Percentiles rank a stretch among this genome's conserved stretches.
Conservation (phyloP, 345 rosid genomes). For the Arabidopsis arenosa region DNA sequence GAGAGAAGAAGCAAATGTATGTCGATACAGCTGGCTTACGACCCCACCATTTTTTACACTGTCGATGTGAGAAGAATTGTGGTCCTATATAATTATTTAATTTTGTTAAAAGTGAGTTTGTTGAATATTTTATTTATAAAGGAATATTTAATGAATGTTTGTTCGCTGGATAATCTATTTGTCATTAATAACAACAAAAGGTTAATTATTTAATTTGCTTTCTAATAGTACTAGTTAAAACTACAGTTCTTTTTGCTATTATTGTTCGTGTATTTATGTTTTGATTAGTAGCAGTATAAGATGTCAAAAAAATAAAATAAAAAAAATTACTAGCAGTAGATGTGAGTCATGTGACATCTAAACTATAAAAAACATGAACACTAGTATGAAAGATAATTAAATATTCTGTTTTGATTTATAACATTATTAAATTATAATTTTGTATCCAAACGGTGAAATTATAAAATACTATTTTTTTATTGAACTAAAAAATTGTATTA, state of each 20-base stretch:
- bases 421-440: too few relatives aligned
- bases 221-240: conserved; percentile 22
- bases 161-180: conserved; percentile 46
- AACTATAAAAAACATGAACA: not conserved
- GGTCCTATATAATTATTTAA: conserved; percentile 20
- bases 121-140: conserved; percentile 29
- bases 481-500: too few relatives aligned
- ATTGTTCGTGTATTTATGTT: conserved; percentile 13
- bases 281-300: not conserved
- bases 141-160: conserved; percentile 47
- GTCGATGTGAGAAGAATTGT: conserved; percentile 38
- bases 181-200: conserved; percentile 37
- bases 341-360: not conserved
- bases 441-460: too few relatives aligned
- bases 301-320: too few relatives aligned
- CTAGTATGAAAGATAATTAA: not conserved
- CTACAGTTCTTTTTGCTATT: conserved; percentile 11
- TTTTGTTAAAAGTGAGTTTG: conserved; percentile 29
- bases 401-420: too few relatives aligned
- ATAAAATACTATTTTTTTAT: too few relatives aligned
- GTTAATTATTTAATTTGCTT: conserved; percentile 9
- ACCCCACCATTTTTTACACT: conserved; percentile 42
- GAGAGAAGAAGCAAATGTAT: conserved; percentile 36
- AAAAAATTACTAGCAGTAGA: not conserved
- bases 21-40: conserved; percentile 46